Base-by-base conservation (phyloP, 2,329 filamentous ascomycete species). In the Colletotrichum horii region DNA sequence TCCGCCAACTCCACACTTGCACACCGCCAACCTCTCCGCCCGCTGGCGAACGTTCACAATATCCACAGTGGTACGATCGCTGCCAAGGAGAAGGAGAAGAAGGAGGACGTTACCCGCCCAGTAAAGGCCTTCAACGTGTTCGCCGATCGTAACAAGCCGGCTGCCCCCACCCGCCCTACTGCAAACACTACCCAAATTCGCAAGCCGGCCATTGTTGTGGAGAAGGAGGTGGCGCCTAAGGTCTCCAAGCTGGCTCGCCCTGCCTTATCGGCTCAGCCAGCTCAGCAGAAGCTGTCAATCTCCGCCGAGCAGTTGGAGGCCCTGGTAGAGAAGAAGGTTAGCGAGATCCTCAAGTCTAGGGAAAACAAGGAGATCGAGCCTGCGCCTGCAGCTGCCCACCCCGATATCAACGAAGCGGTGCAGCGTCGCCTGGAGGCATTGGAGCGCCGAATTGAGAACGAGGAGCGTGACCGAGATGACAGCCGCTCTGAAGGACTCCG, bases 321-420 rank as follows among this genome's bases (percentile, higher is more conserved):
- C 52, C 93, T 98, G 86, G 95, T 98, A 2, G 95, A 98, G 84
- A 95, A 94, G 79, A 98, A 98, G 81, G 95, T 98, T 1, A 93
- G 94, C 75, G 96, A 98, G 85, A 96, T 97, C 43, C 88, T 98
- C 2, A 95, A 96, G 0, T 93, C 93, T n/a, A 91, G 94, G 69
- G 92, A 91, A 2, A 81, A 91, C 19, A 89, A 90, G 77, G 91
- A 93, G 56, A 85, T 89, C 19, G 84, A 89, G 75, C 77, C 86
- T 56, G 72, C 82, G 22, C 77, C 85, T 9, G 78, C 82, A n/a
- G 78, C 81, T 36, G 82, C 84, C 74, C 81, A 81, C 71, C 88
- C 82, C 4, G 90, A 92, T 48, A 89, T 96, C 48, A 95, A 92
- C 76, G 94, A 96, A 36, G 93, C 95, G 30, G 91, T 98, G 26